Percentiles rank a stretch among this genome's conserved stretches.
Conservation (phyloP, 805 yeast species). For the Candida maesae region DNA sequence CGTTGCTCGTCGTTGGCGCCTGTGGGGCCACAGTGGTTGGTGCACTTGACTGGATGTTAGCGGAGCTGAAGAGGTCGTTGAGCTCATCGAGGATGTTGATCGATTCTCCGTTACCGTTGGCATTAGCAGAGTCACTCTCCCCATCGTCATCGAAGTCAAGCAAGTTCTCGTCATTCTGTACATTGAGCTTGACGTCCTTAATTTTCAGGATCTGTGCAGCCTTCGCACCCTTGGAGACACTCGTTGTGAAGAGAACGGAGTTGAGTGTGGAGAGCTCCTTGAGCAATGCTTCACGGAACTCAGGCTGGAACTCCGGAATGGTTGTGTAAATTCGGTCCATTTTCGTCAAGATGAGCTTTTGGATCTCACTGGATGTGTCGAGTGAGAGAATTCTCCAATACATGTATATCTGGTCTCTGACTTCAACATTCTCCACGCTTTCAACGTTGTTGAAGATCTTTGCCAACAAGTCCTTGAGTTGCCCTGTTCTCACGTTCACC, state of each 20-base stretch:
- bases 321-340: slow-evolving; percentile 72
- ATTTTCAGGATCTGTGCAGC: slow-evolving; percentile 49
- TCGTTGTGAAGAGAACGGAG: slow-evolving; percentile 86
- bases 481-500: slow-evolving; percentile 42
- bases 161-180: slow-evolving; percentile 80
- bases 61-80: slow-evolving; percentile 61
- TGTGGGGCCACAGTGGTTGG: background rate
- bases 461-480: slow-evolving; percentile 44
- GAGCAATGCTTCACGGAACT: slow-evolving; percentile 61
- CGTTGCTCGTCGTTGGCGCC: background rate
- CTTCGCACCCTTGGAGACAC: slow-evolving; percentile 37
- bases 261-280: slow-evolving; percentile 80
- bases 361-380: slow-evolving; percentile 33
- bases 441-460: slow-evolving; percentile 61
- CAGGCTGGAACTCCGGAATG: slow-evolving; percentile 66
- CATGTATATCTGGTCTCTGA: slow-evolving; percentile 73
- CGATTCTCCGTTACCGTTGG: slow-evolving; percentile 17
- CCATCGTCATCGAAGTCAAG: slow-evolving; percentile 76
- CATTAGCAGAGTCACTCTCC: slow-evolving; percentile 2
- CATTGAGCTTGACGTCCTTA: slow-evolving; percentile 74
- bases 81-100: slow-evolving; percentile 63
- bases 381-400: slow-evolving; percentile 74
- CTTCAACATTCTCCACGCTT: slow-evolving; percentile 67
- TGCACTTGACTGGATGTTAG: slow-evolving; percentile 27
- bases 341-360: slow-evolving; percentile 52